Percentiles rank a stretch among this genome's conserved stretches.
phyloP scores from a whole-genome alignment of 139 green algal species.

The Astrephomene gubernaculifera region DNA sequence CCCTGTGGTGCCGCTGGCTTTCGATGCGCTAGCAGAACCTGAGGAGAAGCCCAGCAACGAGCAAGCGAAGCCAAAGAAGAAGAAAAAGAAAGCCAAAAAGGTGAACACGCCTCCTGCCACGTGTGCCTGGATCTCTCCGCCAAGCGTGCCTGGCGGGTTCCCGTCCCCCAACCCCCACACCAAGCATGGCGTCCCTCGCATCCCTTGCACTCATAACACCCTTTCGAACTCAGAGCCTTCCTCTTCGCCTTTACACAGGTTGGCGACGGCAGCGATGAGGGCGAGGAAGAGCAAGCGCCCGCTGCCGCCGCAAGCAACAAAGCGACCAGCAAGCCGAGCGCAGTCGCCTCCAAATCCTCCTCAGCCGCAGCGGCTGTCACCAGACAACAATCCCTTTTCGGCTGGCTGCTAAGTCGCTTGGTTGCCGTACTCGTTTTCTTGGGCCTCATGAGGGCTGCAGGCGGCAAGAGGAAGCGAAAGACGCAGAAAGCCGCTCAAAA shows the following conservation, averaged over 20 bases:
- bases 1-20: conserved; percentile 13
- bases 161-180: too few relatives aligned
- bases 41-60: background rate
- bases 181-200: too few relatives aligned
- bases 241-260: too few relatives aligned
- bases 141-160: too few relatives aligned
- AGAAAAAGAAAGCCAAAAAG: conserved; percentile 38
- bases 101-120: too few relatives aligned
- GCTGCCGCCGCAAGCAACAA: too few relatives aligned
- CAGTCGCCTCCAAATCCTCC: background rate
- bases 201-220: too few relatives aligned
- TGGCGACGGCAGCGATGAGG: too few relatives aligned
- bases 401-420: conserved; percentile 4
- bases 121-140: too few relatives aligned
- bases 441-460: conserved; percentile 7
- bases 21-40: conserved; percentile 19
- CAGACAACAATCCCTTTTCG: conserved; percentile 29
- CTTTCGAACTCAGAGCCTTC: too few relatives aligned
- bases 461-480: conserved; percentile 5
- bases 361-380: too few relatives aligned
- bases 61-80: background rate
- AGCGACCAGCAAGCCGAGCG: conserved; percentile 1
- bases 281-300: too few relatives aligned
- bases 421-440: conserved; percentile 12
- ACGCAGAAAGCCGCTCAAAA: background rate